These are phyloP conservation scores for Colletotrichum tamarilloi DNA, from an alignment of 2,329 filamentous ascomycete genomes.

Conservation along the genomic window DNA sequence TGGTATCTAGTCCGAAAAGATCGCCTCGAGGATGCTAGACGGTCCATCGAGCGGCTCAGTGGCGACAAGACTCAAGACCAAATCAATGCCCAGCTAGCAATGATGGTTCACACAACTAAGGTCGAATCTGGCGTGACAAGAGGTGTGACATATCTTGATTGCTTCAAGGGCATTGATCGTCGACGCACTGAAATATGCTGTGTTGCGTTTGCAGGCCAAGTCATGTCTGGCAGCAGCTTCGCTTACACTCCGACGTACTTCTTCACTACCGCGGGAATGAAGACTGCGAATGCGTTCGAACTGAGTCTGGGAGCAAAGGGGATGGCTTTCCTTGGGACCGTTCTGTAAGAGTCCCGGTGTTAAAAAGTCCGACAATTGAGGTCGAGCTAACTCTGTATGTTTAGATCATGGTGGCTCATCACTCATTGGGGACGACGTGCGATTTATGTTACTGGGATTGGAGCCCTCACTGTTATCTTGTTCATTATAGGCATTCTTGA, in stretches of 20 bases:
- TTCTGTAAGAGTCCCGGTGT: slow-evolving; percentile 35
- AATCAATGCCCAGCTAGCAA: slow-evolving; percentile 37
- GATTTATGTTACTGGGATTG: slow-evolving; percentile 54
- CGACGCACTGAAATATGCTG: slow-evolving; percentile 57
- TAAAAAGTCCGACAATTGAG: slow-evolving; percentile 5
- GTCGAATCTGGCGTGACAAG: slow-evolving; percentile 52
- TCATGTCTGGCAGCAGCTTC: slow-evolving; percentile 51
- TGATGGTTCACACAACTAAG: slow-evolving; percentile 48
- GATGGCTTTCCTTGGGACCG: slow-evolving; percentile 51
- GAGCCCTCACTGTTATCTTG: slow-evolving; percentile 51
- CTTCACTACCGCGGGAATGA: slow-evolving; percentile 57
- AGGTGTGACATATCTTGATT: slow-evolving; percentile 58
- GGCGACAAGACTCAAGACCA: slow-evolving; percentile 35
- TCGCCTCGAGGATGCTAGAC: slow-evolving; percentile 47
- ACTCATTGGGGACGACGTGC: slow-evolving; percentile 53
- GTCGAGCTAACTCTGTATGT: slow-evolving; percentile 50
- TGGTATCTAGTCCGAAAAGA: slow-evolving; percentile 56
- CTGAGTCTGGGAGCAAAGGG: slow-evolving; percentile 54
- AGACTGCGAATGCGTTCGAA: slow-evolving; percentile 49
- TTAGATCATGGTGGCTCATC: slow-evolving; percentile 56
- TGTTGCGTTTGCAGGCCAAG: slow-evolving; percentile 53
- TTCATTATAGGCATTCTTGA: slow-evolving; percentile 54
- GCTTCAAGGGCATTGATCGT: slow-evolving; percentile 57
- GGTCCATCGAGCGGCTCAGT: slow-evolving; percentile 45
- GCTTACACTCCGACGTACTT: slow-evolving; percentile 58